phyloP scores from a whole-genome alignment of 495 filamentous ascomycete species.

The Neurospora terricola region DNA sequence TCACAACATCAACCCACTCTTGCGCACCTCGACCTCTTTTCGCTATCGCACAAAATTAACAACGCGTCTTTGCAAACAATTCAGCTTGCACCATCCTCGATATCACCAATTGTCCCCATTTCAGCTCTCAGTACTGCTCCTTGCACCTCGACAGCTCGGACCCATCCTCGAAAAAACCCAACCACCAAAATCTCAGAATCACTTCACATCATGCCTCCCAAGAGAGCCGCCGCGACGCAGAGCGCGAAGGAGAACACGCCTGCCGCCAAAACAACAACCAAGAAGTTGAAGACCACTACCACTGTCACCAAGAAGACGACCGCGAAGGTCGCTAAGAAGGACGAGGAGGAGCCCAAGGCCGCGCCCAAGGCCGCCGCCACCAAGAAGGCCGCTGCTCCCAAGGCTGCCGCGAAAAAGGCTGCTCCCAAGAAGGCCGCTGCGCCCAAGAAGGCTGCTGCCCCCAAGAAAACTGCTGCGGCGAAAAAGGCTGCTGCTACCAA shows the following conservation, averaged over 20 bases:
- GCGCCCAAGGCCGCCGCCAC: slow-evolving; percentile 8
- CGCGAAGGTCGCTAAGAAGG: slow-evolving; percentile 11
- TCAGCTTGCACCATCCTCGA: neutral
- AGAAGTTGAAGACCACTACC: slow-evolving; percentile 20
- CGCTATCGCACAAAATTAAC: neutral
- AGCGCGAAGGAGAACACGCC: slow-evolving; percentile 3
- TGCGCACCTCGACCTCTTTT: neutral
- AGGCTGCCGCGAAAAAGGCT: slow-evolving; percentile 19
- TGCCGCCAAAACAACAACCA: slow-evolving; percentile 20
- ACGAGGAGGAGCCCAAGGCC: slow-evolving; percentile 19
- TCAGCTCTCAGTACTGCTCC: neutral
- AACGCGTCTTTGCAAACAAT: neutral
- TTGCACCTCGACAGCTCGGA: neutral
- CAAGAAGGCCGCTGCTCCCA: slow-evolving; percentile 22
- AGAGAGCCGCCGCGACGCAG: slow-evolving; percentile 11
- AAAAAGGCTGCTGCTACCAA: neutral
- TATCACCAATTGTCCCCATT: neutral
- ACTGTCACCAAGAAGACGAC: slow-evolving; percentile 5
- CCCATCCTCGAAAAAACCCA: neutral
- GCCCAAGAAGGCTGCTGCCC: slow-evolving; percentile 23
- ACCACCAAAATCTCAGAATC: slow-evolving; percentile 4
- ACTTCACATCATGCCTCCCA: slow-evolving; percentile 21
- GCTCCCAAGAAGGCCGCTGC: slow-evolving; percentile 17
- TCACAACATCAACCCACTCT: slow-evolving; percentile 1
- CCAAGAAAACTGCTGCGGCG: slow-evolving; percentile 18